phyloP scores from a whole-genome alignment of 441 rosid genomes.

The Euphorbia celastroides region DNA sequence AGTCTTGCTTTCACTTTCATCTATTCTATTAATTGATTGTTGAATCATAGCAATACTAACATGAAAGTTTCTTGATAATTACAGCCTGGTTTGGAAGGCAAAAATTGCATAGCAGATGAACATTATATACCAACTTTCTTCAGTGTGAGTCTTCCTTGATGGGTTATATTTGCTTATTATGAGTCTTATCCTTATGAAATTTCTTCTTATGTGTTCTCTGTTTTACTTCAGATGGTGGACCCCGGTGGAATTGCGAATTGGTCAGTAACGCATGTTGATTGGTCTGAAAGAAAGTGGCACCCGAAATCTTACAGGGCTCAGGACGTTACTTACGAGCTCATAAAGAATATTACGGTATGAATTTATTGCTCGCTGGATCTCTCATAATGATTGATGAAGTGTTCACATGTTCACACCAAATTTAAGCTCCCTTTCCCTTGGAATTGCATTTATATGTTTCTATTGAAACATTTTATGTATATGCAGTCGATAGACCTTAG shows the following conservation, averaged over 20 bases:
- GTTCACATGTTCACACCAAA: too few species aligned
- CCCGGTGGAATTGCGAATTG: conserved; percentile 85
- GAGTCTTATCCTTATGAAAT: not conserved
- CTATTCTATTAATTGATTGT: too few species aligned
- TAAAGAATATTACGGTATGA: conserved; percentile 72
- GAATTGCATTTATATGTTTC: too few species aligned
- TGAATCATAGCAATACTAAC: too few species aligned
- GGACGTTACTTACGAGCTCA: conserved; percentile 57
- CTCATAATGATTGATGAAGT: too few species aligned
- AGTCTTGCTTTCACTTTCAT: too few species aligned
- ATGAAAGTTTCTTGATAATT: conserved; percentile 25
- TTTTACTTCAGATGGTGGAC: conserved; percentile 59
- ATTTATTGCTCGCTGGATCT: too few species aligned
- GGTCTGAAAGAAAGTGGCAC: conserved; percentile 99
- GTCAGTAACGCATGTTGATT: conserved; percentile 92
- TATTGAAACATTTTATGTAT: too few species aligned
- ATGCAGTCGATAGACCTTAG: conserved; percentile 69
- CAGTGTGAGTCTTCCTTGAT: conserved; percentile 44
- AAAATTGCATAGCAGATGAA: conserved; percentile 94
- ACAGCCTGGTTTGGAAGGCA: conserved; percentile 92
- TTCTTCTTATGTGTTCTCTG: conserved; percentile 14
- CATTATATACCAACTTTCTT: conserved; percentile 97
- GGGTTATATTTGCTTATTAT: not conserved
- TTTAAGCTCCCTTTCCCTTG: too few species aligned
- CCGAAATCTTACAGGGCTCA: conserved; percentile 73